Evolutionary conservation across 768 basidiomycete genomes (phyloP).

Genomic region (Saitozyma sp.): DNA sequence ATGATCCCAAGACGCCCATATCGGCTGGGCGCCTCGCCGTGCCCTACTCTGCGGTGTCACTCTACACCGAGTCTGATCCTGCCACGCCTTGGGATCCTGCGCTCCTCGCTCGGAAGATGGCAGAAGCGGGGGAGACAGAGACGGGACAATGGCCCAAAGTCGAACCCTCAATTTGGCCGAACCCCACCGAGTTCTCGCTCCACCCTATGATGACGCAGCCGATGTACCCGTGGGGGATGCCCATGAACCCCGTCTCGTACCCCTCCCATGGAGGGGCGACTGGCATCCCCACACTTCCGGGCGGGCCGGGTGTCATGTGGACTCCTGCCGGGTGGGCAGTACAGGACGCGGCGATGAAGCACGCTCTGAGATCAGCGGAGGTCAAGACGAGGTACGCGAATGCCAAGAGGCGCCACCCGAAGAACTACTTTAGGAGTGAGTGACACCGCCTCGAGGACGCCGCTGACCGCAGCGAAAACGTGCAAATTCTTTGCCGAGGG

Average conservation of each 20-base stretch:
- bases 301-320: slow-evolving; percentile 42
- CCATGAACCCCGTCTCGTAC: slow-evolving; percentile 29
- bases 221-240: slow-evolving; percentile 47
- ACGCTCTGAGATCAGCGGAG: slow-evolving; percentile 26
- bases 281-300: slow-evolving; percentile 13
- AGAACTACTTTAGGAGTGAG: slow-evolving; percentile 49
- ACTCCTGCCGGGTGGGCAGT: slow-evolving; percentile 48
- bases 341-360: slow-evolving; percentile 46
- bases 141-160: not conserved
- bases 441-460: not conserved
- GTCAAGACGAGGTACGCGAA: slow-evolving; percentile 12
- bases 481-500: slow-evolving; percentile 49
- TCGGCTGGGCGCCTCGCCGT: slow-evolving; percentile 18
- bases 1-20: not conserved
- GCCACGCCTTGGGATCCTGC: slow-evolving; percentile 42
- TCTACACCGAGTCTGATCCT: slow-evolving; percentile 44
- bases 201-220: not conserved
- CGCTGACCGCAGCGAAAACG: slow-evolving; percentile 27
- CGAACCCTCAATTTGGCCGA: not conserved
- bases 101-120: slow-evolving; percentile 1
- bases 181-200: not conserved
- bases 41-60: slow-evolving; percentile 34
- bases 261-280: not conserved
- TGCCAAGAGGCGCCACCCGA: slow-evolving; percentile 11
- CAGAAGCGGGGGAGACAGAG: not conserved